Evolutionary conservation across 2,329 filamentous ascomycete species (phyloP), one percentile per base, ranked within the genome.

Genomic region (Aureobasidium subglaciale): DNA sequence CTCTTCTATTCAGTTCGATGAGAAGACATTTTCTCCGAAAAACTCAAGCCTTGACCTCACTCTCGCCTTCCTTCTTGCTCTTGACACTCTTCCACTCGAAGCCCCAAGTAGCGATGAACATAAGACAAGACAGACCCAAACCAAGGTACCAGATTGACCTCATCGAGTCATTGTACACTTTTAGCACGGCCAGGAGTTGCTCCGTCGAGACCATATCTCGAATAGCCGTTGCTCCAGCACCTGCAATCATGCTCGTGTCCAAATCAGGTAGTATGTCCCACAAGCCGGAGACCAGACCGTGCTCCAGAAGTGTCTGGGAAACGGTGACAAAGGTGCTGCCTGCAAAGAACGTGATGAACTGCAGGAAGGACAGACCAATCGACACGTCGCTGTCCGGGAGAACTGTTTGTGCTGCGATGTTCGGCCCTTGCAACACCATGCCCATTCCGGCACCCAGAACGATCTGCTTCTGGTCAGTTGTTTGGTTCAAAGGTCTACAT

Each of bases 81-180:
- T 55, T 55, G 22, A 86, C 81, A 59, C 72, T 82, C 63, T 72
- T 76, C 82, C 82, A 86, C 69, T 85, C 77, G 63, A 86, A 76
- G 7, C 70, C 68, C 1, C 75, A 60, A 0, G 75, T 73, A 0
- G 78, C 82, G 6, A 83, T 24, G 15, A 85, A 71, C 4, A 74
- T 75, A 10, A 83, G 57, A 13, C 71, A 72, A 0, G 74, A 71
- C 62, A 83, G 69, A 2, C 77, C 75, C 9, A 84, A 67, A 1
- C 74, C 76, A 11, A 85, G 76, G 56, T 78, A 76, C 63, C 84
- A 87, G 1, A 76, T 75, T 57, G 76, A 68, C 1, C 74, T 74
- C 38, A 87, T 67, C 0, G 82, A 73, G 18, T 72, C 64, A 63
- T 86, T 86, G 69, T 87, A 87, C 0, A 81, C 83, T 0, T 70